Percentiles rank a stretch among this genome's conserved stretches.
phyloP scores from a whole-genome alignment of 176 grass and related monocot species.

The Oryza punctata region DNA sequence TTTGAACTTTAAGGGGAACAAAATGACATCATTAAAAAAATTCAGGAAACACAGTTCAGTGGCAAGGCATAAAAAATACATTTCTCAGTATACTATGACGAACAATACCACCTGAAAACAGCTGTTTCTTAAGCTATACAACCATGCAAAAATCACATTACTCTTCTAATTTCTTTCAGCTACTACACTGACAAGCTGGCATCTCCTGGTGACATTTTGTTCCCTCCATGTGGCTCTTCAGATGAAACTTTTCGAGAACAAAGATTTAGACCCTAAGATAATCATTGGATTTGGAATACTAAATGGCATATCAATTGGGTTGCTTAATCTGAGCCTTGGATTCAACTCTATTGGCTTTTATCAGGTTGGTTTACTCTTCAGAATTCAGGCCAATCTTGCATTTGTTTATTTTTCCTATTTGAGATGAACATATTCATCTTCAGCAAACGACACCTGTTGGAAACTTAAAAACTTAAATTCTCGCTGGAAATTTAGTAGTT shows the following conservation, averaged over 20 bases:
- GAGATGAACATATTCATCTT: neutral
- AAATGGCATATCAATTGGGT: conserved; percentile 71
- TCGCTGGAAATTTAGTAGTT: neutral
- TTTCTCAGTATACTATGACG: too few relatives aligned
- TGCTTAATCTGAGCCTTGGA: conserved; percentile 69
- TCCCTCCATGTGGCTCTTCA: conserved; percentile 67
- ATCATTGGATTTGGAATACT: conserved; percentile 68
- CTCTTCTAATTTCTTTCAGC: conserved; percentile 40
- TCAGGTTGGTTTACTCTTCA: conserved; percentile 42
- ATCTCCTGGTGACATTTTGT: conserved; percentile 81
- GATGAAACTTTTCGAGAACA: conserved; percentile 67
- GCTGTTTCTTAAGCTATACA: neutral
- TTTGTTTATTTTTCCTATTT: neutral
- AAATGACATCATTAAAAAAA: too few relatives aligned
- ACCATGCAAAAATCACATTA: neutral
- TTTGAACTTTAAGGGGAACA: too few relatives aligned
- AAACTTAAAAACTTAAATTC: neutral
- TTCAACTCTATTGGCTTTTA: conserved; percentile 74
- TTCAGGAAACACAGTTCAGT: too few relatives aligned
- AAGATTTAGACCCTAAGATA: conserved; percentile 59
- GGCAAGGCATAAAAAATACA: too few relatives aligned
- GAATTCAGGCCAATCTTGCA: neutral
- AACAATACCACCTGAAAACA: too few relatives aligned
- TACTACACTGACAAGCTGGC: conserved; percentile 74
- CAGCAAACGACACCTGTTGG: neutral